phyloP scores from a whole-genome alignment of 2,329 filamentous ascomycete genomes.

The Exophiala calicioides region DNA sequence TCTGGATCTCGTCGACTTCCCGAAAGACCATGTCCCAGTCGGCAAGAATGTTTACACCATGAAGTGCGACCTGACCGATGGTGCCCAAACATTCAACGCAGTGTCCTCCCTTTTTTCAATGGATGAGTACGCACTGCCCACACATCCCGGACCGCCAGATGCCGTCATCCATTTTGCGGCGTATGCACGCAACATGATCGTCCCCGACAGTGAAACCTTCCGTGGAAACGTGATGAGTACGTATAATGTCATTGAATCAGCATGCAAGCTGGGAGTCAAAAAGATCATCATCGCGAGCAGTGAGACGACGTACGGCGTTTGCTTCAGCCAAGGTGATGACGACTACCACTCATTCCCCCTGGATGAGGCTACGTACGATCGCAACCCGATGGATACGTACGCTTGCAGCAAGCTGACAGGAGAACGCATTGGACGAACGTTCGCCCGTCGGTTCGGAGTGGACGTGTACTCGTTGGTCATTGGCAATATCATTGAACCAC shows the following conservation, averaged over 20 bases:
- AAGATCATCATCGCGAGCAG: slow-evolving; percentile 64
- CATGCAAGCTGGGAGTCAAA: slow-evolving; percentile 61
- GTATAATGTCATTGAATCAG: slow-evolving; percentile 65
- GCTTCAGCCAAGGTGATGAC: slow-evolving; percentile 60
- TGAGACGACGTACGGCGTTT: slow-evolving; percentile 63
- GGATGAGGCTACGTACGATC: slow-evolving; percentile 57
- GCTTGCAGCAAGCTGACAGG: slow-evolving; percentile 61
- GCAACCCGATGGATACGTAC: slow-evolving; percentile 63
- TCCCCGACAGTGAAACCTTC: slow-evolving; percentile 63
- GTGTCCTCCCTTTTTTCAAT: slow-evolving; percentile 60
- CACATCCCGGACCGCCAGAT: slow-evolving; percentile 51
- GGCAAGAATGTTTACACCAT: slow-evolving; percentile 55
- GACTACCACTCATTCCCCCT: slow-evolving; percentile 61
- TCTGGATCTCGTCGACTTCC: slow-evolving; percentile 53
- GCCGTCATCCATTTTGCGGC: slow-evolving; percentile 65
- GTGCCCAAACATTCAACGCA: slow-evolving; percentile 59
- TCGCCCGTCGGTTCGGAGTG: slow-evolving; percentile 55
- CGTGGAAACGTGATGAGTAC: slow-evolving; percentile 56
- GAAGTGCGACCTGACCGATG: slow-evolving; percentile 57
- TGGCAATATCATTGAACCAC: slow-evolving; percentile 62
- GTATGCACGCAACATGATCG: slow-evolving; percentile 61
- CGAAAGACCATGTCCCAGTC: slow-evolving; percentile 33
- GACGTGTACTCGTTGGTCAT: slow-evolving; percentile 65
- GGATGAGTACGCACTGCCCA: slow-evolving; percentile 48
- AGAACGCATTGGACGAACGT: slow-evolving; percentile 59